phyloP scores from a whole-genome alignment of 140 eudicot genomes.

The Flaveria floridana region DNA sequence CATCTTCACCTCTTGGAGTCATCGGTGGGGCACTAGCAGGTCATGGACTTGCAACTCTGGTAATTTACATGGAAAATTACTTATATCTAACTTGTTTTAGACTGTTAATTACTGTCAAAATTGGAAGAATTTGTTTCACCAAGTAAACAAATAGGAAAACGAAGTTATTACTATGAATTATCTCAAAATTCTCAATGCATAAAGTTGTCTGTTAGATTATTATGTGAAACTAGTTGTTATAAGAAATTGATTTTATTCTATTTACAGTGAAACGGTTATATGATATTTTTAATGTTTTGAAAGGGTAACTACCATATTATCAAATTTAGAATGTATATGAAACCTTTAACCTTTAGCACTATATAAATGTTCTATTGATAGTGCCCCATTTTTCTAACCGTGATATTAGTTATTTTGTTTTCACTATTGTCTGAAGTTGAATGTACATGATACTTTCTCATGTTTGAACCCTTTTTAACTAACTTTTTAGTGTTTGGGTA shows the following conservation, averaged over 20 bases:
- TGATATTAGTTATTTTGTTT: too few species aligned
- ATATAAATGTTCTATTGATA: not conserved
- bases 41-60: conserved; percentile 85
- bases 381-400: not conserved
- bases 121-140: not conserved
- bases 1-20: conserved; percentile 99
- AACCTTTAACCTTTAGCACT: not conserved
- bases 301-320: not conserved
- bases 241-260: not conserved
- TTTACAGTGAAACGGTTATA: not conserved
- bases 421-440: too few species aligned
- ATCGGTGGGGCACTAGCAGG: conserved; percentile 84
- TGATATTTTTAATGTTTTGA: not conserved
- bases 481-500: not conserved
- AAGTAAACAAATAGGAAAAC: not conserved
- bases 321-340: not conserved
- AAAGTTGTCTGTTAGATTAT: not conserved
- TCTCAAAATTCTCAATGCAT: not conserved
- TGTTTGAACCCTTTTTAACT: not conserved
- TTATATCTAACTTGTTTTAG: not conserved
- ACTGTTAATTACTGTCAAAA: not conserved
- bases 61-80: conserved; percentile 33
- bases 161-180: not conserved
- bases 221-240: not conserved
- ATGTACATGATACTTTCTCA: too few species aligned